phyloP scores from a whole-genome alignment of 1,284 basidiomycete species.

The Heterobasidion annosum region DNA sequence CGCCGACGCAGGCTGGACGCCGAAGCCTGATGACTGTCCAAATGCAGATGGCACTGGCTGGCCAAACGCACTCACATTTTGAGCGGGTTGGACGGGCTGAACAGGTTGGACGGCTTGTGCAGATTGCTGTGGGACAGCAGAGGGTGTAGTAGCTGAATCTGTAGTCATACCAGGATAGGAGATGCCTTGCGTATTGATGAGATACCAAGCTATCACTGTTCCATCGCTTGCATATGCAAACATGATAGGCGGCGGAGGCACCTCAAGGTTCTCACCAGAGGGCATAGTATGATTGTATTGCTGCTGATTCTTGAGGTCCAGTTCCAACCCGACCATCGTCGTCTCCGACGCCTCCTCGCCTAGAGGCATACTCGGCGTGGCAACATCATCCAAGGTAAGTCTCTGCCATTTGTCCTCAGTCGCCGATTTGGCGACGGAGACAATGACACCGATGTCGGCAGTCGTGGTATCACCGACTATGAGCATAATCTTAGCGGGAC shows the following conservation, averaged over 20 bases:
- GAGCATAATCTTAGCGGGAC: constrained; percentile 48
- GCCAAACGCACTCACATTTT: constrained; percentile 3
- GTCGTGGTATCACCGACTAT: constrained; percentile 69
- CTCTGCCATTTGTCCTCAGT: constrained; percentile 51
- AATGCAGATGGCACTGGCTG: constrained; percentile 9
- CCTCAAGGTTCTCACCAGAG: constrained; percentile 35
- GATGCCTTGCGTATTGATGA: constrained; percentile 45
- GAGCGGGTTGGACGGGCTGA: constrained; percentile 5
- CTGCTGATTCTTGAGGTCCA: constrained; percentile 54
- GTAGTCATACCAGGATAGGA: constrained; percentile 50
- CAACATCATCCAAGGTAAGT: constrained; percentile 67
- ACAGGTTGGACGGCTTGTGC: constrained; percentile 1
- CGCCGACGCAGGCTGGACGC: constrained; percentile 13
- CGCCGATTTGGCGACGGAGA: constrained; percentile 26
- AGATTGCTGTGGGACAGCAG: background rate
- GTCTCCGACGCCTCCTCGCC: constrained; percentile 69
- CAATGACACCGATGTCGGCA: constrained; percentile 68
- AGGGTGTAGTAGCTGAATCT: background rate
- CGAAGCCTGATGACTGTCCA: constrained; percentile 13
- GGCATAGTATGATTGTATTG: constrained; percentile 28
- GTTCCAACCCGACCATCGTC: constrained; percentile 55
- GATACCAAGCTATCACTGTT: constrained; percentile 67
- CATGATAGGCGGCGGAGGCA: constrained; percentile 60
- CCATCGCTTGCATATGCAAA: constrained; percentile 78
- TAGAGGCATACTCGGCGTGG: constrained; percentile 59